Conservation (phyloP, 1,284 basidiomycete species). For the Xerocomus cyaneibrunnescens region DNA sequence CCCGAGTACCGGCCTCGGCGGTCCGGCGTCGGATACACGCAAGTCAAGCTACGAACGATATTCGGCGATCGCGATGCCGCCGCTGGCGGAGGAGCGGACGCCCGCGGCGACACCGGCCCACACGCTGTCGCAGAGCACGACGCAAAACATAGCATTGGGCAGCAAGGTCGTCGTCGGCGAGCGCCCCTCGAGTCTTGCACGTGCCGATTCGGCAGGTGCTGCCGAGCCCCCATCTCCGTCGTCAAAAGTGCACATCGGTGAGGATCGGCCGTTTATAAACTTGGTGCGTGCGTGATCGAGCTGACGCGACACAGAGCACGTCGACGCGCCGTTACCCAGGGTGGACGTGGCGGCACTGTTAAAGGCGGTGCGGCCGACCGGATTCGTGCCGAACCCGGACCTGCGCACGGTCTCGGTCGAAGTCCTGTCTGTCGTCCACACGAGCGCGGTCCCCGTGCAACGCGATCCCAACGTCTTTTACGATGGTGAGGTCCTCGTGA, state of each 20-base stretch:
- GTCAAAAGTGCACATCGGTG: conserved; percentile 34
- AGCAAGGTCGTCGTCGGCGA: conserved; percentile 9
- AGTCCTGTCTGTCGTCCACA: conserved; percentile 56
- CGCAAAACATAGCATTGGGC: conserved; percentile 6
- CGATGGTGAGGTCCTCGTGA: conserved; percentile 64
- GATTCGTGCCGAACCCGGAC: conserved; percentile 39
- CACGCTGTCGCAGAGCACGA: conserved; percentile 46
- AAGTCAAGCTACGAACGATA: conserved; percentile 68
- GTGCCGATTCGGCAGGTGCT: neutral
- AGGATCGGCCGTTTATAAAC: conserved; percentile 5
- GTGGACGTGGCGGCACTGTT: conserved; percentile 52
- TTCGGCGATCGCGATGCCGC: conserved; percentile 58
- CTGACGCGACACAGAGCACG: conserved; percentile 35
- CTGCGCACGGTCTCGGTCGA: conserved; percentile 68
- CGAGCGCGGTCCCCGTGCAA: conserved; percentile 45
- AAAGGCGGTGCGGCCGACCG: conserved; percentile 21
- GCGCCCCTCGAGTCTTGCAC: conserved; percentile 8
- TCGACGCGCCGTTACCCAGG: conserved; percentile 47
- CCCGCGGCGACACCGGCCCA: conserved; percentile 55
- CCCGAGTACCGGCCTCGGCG: conserved; percentile 8
- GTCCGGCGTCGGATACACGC: conserved; percentile 47
- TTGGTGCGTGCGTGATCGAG: neutral
- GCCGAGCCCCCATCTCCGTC: neutral
- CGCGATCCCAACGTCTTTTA: conserved; percentile 58
- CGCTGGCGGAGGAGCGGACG: conserved; percentile 65